Evolutionary conservation across 2,329 filamentous ascomycete species (phyloP).

Genomic region (Biscogniauxia sp.): DNA sequence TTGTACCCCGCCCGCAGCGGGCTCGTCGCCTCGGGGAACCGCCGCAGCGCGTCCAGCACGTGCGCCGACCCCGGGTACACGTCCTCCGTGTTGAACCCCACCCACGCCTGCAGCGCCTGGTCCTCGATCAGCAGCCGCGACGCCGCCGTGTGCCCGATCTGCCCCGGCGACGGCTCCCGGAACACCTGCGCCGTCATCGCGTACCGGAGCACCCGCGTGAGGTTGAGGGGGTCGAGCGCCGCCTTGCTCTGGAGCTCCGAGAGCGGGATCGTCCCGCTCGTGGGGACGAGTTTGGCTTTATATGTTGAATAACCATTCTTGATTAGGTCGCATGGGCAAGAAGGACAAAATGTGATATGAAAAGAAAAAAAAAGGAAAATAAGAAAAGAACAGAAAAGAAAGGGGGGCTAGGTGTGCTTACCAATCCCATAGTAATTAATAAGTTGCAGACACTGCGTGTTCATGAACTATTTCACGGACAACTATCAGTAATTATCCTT

Average conservation of each 20-base stretch:
- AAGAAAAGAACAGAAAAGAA: background rate
- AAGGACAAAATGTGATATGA: too few species aligned
- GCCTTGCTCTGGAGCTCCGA: conserved; percentile 45
- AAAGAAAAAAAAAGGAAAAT: background rate
- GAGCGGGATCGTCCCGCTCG: conserved; percentile 43
- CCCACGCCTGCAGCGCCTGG: conserved; percentile 48
- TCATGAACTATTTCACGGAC: conserved; percentile 40
- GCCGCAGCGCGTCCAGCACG: conserved; percentile 43
- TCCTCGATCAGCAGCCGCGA: conserved; percentile 52
- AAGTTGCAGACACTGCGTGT: conserved; percentile 48
- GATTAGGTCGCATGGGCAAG: background rate
- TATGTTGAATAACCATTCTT: conserved; percentile 6
- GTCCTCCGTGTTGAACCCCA: conserved; percentile 55
- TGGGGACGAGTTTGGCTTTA: conserved; percentile 51
- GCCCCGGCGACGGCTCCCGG: conserved; percentile 46
- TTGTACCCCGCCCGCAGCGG: conserved; percentile 51
- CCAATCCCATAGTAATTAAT: conserved; percentile 51
- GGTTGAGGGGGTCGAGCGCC: conserved; percentile 46
- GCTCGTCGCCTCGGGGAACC: conserved; percentile 47
- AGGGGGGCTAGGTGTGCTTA: conserved; percentile 25
- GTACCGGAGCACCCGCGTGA: conserved; percentile 51
- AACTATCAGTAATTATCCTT: conserved; percentile 11
- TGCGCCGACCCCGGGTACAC: conserved; percentile 48
- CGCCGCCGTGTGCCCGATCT: conserved; percentile 54
- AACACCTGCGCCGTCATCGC: conserved; percentile 59